These are phyloP conservation scores for Petunia axillaris DNA, from an alignment of 257 asterid species.

Conservation along the genomic window DNA sequence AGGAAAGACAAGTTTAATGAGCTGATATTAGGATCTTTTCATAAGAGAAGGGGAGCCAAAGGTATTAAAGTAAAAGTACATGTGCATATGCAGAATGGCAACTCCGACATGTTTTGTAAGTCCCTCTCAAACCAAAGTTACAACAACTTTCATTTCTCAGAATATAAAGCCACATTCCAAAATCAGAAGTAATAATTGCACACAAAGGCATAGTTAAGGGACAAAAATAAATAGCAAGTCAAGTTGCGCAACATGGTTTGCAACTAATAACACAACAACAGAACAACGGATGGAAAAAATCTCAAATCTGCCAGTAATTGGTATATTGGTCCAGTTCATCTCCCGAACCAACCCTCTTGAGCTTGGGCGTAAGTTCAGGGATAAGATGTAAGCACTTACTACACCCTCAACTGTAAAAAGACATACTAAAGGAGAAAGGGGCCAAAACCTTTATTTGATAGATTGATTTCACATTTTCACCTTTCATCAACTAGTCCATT, in stretches of 20 bases:
- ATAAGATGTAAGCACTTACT: neutral
- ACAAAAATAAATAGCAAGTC: conserved; percentile 8
- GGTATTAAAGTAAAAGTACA: neutral
- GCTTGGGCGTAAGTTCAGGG: neutral
- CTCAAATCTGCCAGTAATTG: neutral
- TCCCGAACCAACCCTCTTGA: neutral
- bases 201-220: neutral
- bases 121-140: neutral
- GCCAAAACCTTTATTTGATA: too few species aligned
- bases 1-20: conserved; percentile 7
- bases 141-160: neutral
- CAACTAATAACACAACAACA: neutral
- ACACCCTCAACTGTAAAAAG: neutral
- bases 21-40: neutral
- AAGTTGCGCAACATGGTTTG: neutral
- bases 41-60: neutral
- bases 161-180: neutral
- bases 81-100: neutral
- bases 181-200: neutral
- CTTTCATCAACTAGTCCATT: conserved; percentile 8
- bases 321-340: neutral
- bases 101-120: neutral
- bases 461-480: neutral
- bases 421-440: neutral
- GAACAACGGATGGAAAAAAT: neutral